Conservation (phyloP, 371 early-diverging fungal genomes). For the Rhizomucor pusillus region DNA sequence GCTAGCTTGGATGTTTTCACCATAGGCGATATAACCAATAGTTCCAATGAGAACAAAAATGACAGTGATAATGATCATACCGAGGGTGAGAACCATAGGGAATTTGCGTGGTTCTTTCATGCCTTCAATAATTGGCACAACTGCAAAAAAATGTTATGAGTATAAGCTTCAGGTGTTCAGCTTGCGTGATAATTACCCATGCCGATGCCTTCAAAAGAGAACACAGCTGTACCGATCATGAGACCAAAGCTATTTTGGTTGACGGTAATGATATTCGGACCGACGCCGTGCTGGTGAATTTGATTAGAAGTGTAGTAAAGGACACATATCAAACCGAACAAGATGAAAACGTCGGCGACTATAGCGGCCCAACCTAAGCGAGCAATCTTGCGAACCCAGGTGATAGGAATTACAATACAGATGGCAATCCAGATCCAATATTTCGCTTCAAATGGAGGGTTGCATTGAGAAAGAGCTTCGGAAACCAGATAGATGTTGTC, state of each 20-base stretch:
- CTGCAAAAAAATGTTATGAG: conserved; percentile 11
- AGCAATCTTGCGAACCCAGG: conserved; percentile 78
- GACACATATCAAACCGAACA: conserved; percentile 71
- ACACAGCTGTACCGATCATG: conserved; percentile 84
- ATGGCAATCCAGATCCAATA: conserved; percentile 69
- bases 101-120: conserved; percentile 66
- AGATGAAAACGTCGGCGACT: conserved; percentile 79
- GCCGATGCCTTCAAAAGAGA: conserved; percentile 80
- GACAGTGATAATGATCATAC: conserved; percentile 56
- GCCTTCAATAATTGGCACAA: conserved; percentile 57
- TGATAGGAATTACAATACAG: conserved; percentile 68
- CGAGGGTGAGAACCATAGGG: conserved; percentile 53
- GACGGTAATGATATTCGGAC: conserved; percentile 41
- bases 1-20: conserved; percentile 65
- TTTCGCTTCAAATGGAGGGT: conserved; percentile 42
- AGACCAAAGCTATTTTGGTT: conserved; percentile 58
- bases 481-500: conserved; percentile 70
- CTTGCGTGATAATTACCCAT: conserved; percentile 13
- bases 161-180: neutral
- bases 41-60: conserved; percentile 70
- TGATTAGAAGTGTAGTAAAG: conserved; percentile 57
- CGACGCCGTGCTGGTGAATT: conserved; percentile 56
- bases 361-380: conserved; percentile 69
- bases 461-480: conserved; percentile 58
- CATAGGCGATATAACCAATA: conserved; percentile 73